Base-by-base conservation (phyloP, 1,139 yeast species). In the Ogataea hybrid region DNA sequence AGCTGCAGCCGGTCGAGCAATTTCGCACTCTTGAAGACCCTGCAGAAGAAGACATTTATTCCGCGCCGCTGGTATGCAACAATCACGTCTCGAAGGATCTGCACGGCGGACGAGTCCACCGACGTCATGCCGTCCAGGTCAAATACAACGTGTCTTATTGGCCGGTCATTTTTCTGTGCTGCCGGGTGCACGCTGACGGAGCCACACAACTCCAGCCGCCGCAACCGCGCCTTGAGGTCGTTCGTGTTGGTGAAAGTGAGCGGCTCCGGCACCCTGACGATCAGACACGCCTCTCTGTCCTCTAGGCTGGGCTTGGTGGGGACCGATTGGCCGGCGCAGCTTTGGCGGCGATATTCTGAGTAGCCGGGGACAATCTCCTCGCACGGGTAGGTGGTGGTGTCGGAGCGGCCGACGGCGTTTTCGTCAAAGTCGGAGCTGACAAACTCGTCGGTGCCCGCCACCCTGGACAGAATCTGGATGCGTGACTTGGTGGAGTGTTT, bases 251-350 rank as follows among this genome's bases (percentile, higher is more conserved):
- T 89, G 62, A 92, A 92, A 1, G 95, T 88, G 44, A 92, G 68
- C 1, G 97, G 97, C 58, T 92, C 97, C 0, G 97, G 95, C 29
- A 92, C 80, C 53, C 84, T 87, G 25, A 90, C 84, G 35, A 90
- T 84, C 38, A 92, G 69, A 56, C 95, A 86, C 1, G 95, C 95
- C 57, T 86, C 92, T 35, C 87, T 72, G 50, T 87, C 90, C 57
- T 86, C 92, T 25, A 25, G 40, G 37, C 17, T 29, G 25, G 10
- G 25, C 17, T 25, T 31, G 31, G 11, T 14, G 28, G 28, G 3
- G 12, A 10, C 31, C 14, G 37, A 16, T 5, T 12, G 25, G 15
- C 27, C 37, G 11, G 27, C n/a, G 14, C 12, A 5, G 21, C 31
- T 34, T 18, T 27, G 37, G n/a, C 31, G 21, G n/a, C 41, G 36